Base-by-base conservation (phyloP, 305 asterid genomes). In the Petunia hybrid region DNA sequence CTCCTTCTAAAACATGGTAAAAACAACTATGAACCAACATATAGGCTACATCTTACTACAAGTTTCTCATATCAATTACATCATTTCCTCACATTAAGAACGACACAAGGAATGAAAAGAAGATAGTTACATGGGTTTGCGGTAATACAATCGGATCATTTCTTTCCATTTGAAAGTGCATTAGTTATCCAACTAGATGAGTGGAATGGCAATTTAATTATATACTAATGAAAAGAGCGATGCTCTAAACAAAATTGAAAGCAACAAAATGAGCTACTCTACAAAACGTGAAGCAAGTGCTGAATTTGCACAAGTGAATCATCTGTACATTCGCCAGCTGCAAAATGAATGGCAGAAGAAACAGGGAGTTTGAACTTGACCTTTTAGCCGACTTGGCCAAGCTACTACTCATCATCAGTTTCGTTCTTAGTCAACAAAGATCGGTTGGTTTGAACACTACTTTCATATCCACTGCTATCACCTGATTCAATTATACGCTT, bases 381-480 rank as follows among this genome's bases (percentile, higher is more conserved):
- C 78, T 69, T 68, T 57, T 1, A 46, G 45, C 6, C 5, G 42
- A 66, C 65, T 46, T 51, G 68, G 16, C 31, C 56, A 73, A 12
- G 82, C 87, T 88, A 85, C 62, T 80, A 85, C 84, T 91, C 90
- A 45, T 89, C 94, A 42, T 90, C 91, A 0, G 87, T 84, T 87
- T 94, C 95, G 85, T 85, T 91, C 87, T 83, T 91, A 85, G 84
- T 87, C 86, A 88, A 84, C 87, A 89, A 82, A 62, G 86, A 83
- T 66, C 77, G 74, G 55, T 85, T 94, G 9, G 91, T 90, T 81
- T 92, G 97, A 66, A 85, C 91, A 48, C 92, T 85, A 84, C 97
- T 95, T 80, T 93, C 99, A 39, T 91, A 89, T 75, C 98, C 97
- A 42, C 97, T 91, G 78, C 91, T 93, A 66, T 95, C 99, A 53